Evolutionary conservation across 768 basidiomycete species (phyloP), one percentile per base, ranked within the genome.

Genomic region (Chalciporus piperatus): DNA sequence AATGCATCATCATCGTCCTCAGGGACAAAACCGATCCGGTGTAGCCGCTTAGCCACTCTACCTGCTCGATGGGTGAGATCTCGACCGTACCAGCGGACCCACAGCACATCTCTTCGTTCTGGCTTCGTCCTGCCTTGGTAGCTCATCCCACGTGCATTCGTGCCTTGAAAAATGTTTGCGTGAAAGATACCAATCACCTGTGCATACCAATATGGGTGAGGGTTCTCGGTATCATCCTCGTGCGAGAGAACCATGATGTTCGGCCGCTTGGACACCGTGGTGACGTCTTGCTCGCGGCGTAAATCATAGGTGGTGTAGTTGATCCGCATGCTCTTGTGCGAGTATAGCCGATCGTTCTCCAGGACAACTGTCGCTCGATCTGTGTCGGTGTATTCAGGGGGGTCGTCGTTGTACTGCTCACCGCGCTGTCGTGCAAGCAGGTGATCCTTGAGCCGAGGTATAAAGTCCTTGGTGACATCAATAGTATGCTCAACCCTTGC

Each of bases 241-340:
- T 41, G 30, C 1, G 40, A 41, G 1, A 46, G 5, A 1, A 51
- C 17, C 30, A 51, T 51, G 1, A 51, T 20, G 11, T 39, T 30
- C 1, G 35, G 4, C 1, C 7, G 37, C 1, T n/a, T 33, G 0
- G 10, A 0, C 0, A 45, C 28, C 5, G 16, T 41, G 17, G 46
- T 33, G 2, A 22, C 25, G n/a, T 52, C 51, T 48, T 76, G 72
- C 3, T 45, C 42, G 42, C 20, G 52, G 28, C 38, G 51, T 11
- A 65, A 50, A 48, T 68, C 60, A 39, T 68, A 68, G 14, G 66
- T 64, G 1, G 66, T 69, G 41, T 65, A 67, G 37, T 67, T 66
- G 42, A 69, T 46, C 0, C 55, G 51, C 1, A 63, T 20, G 16
- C 55, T 54, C 41, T 63, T 67, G 56, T 67, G 66, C 0, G 19